Conservation (phyloP, 306 rosid genomes). For the Prunus persica region DNA sequence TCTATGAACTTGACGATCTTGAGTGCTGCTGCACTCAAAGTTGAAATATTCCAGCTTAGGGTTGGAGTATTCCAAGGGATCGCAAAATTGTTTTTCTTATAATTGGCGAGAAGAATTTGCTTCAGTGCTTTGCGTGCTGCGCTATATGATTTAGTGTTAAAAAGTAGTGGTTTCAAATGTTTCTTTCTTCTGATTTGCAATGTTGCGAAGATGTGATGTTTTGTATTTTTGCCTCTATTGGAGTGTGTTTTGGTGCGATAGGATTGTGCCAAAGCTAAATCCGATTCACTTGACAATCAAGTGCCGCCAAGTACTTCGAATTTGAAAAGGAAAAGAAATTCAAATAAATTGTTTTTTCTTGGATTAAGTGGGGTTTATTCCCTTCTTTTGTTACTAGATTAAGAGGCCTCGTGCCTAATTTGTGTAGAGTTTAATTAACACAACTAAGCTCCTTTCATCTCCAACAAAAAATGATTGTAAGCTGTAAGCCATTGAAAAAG, state of each 20-base stretch:
- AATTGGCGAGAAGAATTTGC: slow-evolving; percentile 40
- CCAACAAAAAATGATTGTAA: too few relatives aligned
- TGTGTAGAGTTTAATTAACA: too few relatives aligned
- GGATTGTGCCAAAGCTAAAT: too few relatives aligned
- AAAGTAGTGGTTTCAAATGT: background rate
- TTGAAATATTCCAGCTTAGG: slow-evolving; percentile 37
- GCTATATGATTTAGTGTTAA: slow-evolving; percentile 8
- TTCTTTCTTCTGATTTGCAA: background rate
- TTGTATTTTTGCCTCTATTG: background rate
- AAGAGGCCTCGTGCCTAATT: too few relatives aligned
- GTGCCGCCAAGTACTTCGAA: too few relatives aligned
- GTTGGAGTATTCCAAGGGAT: slow-evolving; percentile 35
- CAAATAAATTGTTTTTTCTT: too few relatives aligned
- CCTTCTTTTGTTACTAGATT: too few relatives aligned
- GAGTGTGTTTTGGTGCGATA: background rate
- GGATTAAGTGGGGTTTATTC: too few relatives aligned
- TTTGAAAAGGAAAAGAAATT: too few relatives aligned
- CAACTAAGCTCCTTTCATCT: too few relatives aligned
- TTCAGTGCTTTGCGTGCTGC: slow-evolving; percentile 36
- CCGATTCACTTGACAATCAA: too few relatives aligned
- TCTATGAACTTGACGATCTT: slow-evolving; percentile 33
- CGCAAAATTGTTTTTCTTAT: slow-evolving; percentile 37
- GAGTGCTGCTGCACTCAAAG: slow-evolving; percentile 29
- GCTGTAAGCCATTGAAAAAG: too few relatives aligned
- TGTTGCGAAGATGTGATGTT: background rate